Evolutionary conservation across 352 stramenopile species (phyloP), one percentile per base, ranked within the genome.

Genomic region (Aphanomyces euteiches): DNA sequence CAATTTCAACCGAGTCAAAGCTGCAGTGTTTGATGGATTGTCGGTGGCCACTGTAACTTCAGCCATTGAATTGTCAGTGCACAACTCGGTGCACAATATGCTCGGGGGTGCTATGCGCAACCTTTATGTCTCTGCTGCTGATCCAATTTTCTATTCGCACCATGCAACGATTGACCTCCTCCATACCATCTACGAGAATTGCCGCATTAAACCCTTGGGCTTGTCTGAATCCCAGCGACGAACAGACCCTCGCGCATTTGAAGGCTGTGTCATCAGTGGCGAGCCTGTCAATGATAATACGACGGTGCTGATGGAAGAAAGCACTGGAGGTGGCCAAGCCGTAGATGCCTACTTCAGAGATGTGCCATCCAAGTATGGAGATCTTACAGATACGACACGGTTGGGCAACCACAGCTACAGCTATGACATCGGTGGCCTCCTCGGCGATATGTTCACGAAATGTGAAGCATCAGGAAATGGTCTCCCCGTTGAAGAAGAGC

Each of bases 311-410:
- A 60, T 69, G 47, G 47, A 40, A 47, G 54, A 17, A 13, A 8
- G 36, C 21, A 50, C 10, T 37, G 17, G 21, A 13, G 3, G 4
- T 7, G 28, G n/a, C 34, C 17, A n/a, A 21, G 13, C 36, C 5
- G 47, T 77, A 1, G 47, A 21, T 17, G 53, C 41, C 40, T 75
- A 68, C 66, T 75, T 75, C 60, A 54, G 67, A 15, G 64, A 53
- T 5, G 37, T 75, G 10, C 70, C 70, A 7, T 34, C 36, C 19
- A 73, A 75, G 17, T 86, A 79, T 39, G 79, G 75, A 0, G 81
- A 74, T 41, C 68, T 86, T 4, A 83, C 85, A 72, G 81, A 87
- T 47, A 56, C 78, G 5, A 74, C 78, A 3, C 77, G 84, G 34
- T 47, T 89, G 19, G 81, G 81, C 10, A 47, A 61, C 12, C 81